Base-by-base conservation (phyloP, 805 yeast species). In the Metschnikowia baotianmanensis region DNA sequence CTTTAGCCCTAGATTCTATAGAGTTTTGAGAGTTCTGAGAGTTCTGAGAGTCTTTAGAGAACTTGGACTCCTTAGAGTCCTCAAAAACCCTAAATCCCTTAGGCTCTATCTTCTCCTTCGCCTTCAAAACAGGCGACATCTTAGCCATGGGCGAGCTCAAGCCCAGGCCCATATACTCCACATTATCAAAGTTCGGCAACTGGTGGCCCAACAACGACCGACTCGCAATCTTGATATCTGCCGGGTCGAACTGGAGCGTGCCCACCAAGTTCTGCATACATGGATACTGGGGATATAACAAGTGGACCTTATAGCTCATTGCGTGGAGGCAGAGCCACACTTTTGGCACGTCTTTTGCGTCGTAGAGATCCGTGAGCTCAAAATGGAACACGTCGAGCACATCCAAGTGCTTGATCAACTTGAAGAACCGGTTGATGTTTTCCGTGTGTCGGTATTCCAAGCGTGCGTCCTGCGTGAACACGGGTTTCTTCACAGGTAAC, bases 301-400 rank as follows among this genome's bases (percentile, higher is more conserved):
- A 71, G 44, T 82, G 74, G 40, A 93, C 70, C 58, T 87, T 78
- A 51, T 78, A 86, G 36, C 89, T 81, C 48, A 91, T 65, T 2
- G 96, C 96, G 65, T 91, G 96, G 26, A 93, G 63, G 52, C 97
- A 90, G 62, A 88, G 89, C 58, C 93, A 84, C 19, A 93, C 98
- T 57, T 87, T 90, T 12, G 98, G 98, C 16, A 90, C 77, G 57
- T 91, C 86, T 55, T 88, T 90, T 56, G 83, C 83, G 57, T 93
- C 97, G 63, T 89, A 93, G 26, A 93, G 71, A 62, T 93, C 99
- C 3, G 96, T 89, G 43, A 90, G 75, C 59, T 91, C 99, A 58
- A 93, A 93, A 35, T 85, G 76, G 60, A 90, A 93, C 40, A 89
- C 72, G 42, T 86, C 90, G 0, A 98, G 99, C 50, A 93, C 80